Conservation (phyloP, 169 alveolate species). For the Babesia ovis region DNA sequence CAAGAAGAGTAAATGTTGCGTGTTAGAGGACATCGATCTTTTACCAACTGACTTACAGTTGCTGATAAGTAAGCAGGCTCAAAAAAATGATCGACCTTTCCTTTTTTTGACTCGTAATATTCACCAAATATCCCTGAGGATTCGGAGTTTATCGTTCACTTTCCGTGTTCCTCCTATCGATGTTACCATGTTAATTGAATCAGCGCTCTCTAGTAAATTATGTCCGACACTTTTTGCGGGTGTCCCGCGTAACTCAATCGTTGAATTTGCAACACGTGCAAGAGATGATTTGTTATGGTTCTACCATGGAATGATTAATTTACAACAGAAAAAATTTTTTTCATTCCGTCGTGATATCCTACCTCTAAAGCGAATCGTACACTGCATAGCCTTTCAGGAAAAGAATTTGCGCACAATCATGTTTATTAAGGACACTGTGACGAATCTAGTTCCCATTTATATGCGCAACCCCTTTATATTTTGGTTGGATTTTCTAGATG, state of each 20-base stretch:
- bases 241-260: conserved; percentile 14
- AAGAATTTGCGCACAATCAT: not conserved
- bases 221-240: conserved; percentile 26
- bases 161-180: conserved; percentile 31
- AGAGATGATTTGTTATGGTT: conserved; percentile 18
- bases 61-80: conserved; percentile 23
- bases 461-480: conserved; percentile 9
- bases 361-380: conserved; percentile 11
- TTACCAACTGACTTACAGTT: conserved; percentile 31
- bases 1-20: conserved; percentile 52
- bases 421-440: not conserved
- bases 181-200: conserved; percentile 14
- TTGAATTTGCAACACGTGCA: conserved; percentile 35
- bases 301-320: conserved; percentile 23
- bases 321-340: conserved; percentile 21
- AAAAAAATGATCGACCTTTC: conserved; percentile 29
- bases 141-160: conserved; percentile 27
- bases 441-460: not conserved
- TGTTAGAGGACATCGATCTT: conserved; percentile 46
- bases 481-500: conserved; percentile 27
- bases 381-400: conserved; percentile 26
- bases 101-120: conserved; percentile 10
- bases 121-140: not conserved
- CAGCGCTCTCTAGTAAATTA: conserved; percentile 9
- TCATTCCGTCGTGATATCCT: conserved; percentile 30